phyloP scores from a whole-genome alignment of 2,329 filamentous ascomycete genomes.

The Colletotrichum eleusines region DNA sequence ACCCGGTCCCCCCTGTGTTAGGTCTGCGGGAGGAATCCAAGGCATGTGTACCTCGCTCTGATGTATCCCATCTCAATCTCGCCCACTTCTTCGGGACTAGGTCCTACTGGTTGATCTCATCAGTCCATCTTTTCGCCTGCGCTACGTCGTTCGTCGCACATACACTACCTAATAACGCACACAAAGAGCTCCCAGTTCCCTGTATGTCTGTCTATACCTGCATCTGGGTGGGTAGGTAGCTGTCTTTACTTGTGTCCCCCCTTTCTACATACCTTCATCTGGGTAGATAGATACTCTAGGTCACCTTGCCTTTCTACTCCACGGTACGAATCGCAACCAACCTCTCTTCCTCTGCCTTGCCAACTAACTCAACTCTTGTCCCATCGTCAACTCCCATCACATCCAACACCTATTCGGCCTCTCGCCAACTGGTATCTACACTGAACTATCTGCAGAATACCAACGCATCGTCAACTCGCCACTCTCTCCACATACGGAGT shows the following conservation, averaged over 20 bases:
- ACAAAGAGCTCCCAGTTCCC: neutral
- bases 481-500: neutral
- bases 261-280: neutral
- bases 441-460: neutral
- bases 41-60: too few species aligned
- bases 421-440: neutral
- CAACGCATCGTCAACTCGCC: neutral
- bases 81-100: neutral
- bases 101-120: neutral
- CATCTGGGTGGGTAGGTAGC: neutral
- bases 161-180: neutral
- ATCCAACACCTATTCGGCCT: neutral
- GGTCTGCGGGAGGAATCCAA: too few species aligned
- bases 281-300: neutral
- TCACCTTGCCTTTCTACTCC: neutral
- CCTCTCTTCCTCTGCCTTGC: neutral
- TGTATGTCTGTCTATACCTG: too few species aligned
- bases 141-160: neutral
- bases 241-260: neutral
- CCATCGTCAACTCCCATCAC: neutral
- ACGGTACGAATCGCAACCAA: neutral
- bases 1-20: too few species aligned
- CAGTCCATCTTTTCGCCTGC: neutral
- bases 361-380: neutral
- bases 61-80: neutral